Evolutionary conservation across 352 stramenopile species (phyloP), one percentile per base, ranked within the genome.

Genomic region (Phytophthora melonis): DNA sequence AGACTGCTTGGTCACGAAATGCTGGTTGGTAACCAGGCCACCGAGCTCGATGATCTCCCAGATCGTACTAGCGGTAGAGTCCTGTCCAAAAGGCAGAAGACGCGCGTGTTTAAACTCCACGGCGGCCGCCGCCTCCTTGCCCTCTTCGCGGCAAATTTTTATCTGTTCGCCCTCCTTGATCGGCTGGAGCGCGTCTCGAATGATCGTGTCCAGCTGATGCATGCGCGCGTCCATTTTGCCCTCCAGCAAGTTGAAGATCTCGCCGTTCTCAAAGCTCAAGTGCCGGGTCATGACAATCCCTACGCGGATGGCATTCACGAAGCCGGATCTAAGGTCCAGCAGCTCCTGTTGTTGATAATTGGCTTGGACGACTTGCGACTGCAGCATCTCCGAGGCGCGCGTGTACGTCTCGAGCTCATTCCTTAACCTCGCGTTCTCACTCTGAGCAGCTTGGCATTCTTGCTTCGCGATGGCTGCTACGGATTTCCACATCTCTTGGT

Each of bases 11-110:
- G 3, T 65, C 60, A 13, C n/a, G 56, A 4, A 64, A 36, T 50
- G 30, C 41, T 60, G 43, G 43, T 56, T 61, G 30, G 43, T 54
- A 6, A 64, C 11, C 21, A 59, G 19, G 21, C 53, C 67, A 39
- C 60, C 67, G 1, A 60, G 10, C 10, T 60, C 63, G 62, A 75
- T 34, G 54, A 75, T 66, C 14, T 66, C 43, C 68, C 68, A 75
- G 5, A 75, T 21, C 6, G 45, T 47, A 19, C 30, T 75, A 2
- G 62, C 43, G 21, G 54, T 77, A 10, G 19, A 18, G 25, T 70
- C 55, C 32, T 70, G 54, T 4, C 34, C 55, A 14, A 70, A 75
- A 8, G 68, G 68, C 1, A 75, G 30, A 21, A 70, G 47, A 11
- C 68, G 62, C 21, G 32, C 45, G 16, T 70, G 43, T 16, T 27